Base-by-base conservation (phyloP, 768 basidiomycete species). In the Phylloporus arenicola region DNA sequence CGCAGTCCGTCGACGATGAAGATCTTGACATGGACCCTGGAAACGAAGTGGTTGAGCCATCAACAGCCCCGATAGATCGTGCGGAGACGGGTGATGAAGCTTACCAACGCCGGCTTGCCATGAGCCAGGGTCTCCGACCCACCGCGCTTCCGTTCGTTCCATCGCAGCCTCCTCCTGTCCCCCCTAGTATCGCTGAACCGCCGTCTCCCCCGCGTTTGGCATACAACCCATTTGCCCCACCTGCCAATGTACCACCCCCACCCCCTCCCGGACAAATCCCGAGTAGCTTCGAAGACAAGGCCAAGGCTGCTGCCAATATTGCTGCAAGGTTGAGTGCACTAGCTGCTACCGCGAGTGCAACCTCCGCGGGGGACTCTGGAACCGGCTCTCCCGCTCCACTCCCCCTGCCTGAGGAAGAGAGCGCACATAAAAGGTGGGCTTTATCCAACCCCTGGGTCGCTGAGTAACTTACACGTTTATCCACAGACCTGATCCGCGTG, bases 271-370 rank as follows among this genome's bases (percentile, higher is more conserved):
- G 75, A 2, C 70, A 68, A 16, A 54, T 73, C 24, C 65, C 69
- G 3, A 66, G 48, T 20, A 69, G 72, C 1, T 72, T 88, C 14
- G 82, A 89, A 51, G 88, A 84, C 16, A 83, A 74, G 55, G 78
- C 82, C 1, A 86, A 87, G 52, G 81, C 83, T 10, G 91, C 90
- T 0, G 88, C 87, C 4, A 88, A 83, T 11, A 87, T 93, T 49
- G 91, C 90, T 17, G 90, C 90, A 0, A 81, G 75, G 52, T 72
- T 91, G 17, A 72, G 79, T 34, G 81, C 85, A 8, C 67, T 88
- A 20, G 81, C 70, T 27, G 72, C 64, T 20, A 45, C 51, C 13
- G 55, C 64, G 5, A 33, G 54, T 25, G 67, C 58, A 38, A 56
- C 53, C 38, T 47, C 63, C 3, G 5, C 50, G 69, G 47, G 65